phyloP scores from a whole-genome alignment of 2,329 filamentous ascomycete genomes.

The Graphilbum ipis-grandicollis region DNA sequence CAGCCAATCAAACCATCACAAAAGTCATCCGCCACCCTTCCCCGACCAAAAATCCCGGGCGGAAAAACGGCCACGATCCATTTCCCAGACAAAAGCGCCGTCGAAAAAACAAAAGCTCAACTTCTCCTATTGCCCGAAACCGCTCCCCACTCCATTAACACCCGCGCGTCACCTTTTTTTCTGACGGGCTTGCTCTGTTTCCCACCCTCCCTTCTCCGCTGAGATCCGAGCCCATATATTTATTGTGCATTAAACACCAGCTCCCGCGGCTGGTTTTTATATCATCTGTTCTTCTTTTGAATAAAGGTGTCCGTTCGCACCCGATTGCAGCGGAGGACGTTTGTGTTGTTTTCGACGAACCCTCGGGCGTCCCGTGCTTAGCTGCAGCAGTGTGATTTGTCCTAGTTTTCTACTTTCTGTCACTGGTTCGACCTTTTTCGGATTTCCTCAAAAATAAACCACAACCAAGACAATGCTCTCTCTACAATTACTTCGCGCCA shows the following conservation, averaged over 20 bases:
- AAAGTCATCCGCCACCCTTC: constrained; percentile 9
- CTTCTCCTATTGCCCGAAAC: too few relatives aligned
- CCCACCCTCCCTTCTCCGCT: too few relatives aligned
- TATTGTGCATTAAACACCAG: not conserved
- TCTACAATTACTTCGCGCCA: constrained; percentile 8
- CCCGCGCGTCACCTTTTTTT: too few relatives aligned
- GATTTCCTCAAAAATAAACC: too few relatives aligned
- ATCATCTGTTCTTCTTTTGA: not conserved
- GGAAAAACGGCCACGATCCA: not conserved
- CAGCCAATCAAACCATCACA: constrained; percentile 8
- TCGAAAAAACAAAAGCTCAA: too few relatives aligned
- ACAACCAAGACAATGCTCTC: constrained; percentile 6
- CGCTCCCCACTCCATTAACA: too few relatives aligned
- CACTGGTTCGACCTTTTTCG: too few relatives aligned
- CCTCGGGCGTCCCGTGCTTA: too few relatives aligned
- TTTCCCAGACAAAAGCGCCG: not conserved
- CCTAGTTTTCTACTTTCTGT: too few relatives aligned
- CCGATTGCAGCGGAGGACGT: not conserved
- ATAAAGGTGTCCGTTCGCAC: not conserved
- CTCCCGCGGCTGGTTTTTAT: not conserved
- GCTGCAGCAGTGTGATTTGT: too few relatives aligned
- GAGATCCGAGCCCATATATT: too few relatives aligned
- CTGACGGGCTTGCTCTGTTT: too few relatives aligned
- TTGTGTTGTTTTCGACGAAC: not conserved
- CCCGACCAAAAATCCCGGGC: constrained; percentile 4